These are phyloP conservation scores for Ceratorhiza oryzae-sativae DNA, from an alignment of 1,284 basidiomycete genomes.

Conservation along the genomic window DNA sequence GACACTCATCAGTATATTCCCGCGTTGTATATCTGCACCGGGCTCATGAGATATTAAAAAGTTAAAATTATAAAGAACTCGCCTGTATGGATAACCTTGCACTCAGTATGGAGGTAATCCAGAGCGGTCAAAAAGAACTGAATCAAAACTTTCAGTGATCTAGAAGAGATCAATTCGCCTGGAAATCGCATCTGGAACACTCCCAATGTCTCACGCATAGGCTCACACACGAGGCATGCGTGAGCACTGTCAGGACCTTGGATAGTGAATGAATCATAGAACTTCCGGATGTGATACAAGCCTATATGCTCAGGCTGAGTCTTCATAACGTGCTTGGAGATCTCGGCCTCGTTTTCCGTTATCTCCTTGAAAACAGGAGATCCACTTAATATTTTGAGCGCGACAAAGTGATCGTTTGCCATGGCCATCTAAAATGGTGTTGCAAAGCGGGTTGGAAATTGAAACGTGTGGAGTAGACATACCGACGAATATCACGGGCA, in stretches of 20 bases:
- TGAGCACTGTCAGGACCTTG: not conserved
- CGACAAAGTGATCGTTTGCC: conserved; percentile 3
- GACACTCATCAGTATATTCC: not conserved
- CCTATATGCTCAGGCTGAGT: not conserved
- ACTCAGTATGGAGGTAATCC: conserved; percentile 14
- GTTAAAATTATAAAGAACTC: not conserved
- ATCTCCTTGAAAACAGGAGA: not conserved
- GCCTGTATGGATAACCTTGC: conserved; percentile 4
- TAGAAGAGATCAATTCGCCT: not conserved
- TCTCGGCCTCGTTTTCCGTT: not conserved
- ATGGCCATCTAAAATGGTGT: not conserved
- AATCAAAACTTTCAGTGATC: not conserved
- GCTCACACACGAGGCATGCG: not conserved
- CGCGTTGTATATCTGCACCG: not conserved
- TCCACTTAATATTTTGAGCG: not conserved
- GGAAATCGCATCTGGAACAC: not conserved
- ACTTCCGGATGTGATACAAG: not conserved
- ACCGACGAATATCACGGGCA: too few relatives aligned
- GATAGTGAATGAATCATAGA: not conserved
- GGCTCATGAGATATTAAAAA: not conserved
- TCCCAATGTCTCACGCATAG: not conserved
- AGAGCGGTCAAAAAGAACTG: not conserved
- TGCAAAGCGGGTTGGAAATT: too few relatives aligned
- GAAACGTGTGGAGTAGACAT: too few relatives aligned
- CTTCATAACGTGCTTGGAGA: not conserved